Percentiles rank a stretch among this genome's conserved stretches.
phyloP scores from a whole-genome alignment of 2,329 filamentous ascomycete species.

The Teratosphaeria destructans region DNA sequence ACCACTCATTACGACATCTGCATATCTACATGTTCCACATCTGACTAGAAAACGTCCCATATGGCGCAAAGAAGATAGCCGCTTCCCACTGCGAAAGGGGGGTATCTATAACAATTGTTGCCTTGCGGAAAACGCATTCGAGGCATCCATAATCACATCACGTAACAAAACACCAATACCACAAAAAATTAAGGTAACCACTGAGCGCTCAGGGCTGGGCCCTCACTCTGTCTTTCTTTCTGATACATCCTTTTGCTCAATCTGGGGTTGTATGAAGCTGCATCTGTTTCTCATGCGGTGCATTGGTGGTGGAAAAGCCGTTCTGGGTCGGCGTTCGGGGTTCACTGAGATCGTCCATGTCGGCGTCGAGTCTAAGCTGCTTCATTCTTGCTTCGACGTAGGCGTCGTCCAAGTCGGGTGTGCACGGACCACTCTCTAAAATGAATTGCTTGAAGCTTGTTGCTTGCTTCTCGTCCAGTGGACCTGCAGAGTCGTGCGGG shows the following conservation, averaged over 20 bases:
- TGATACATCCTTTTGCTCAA: neutral
- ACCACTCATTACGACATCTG: neutral
- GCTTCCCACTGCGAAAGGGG: neutral
- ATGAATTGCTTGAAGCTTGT: slow-evolving; percentile 21
- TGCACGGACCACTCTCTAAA: slow-evolving; percentile 9
- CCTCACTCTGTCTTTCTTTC: neutral
- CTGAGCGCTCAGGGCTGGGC: neutral
- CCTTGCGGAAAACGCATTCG: neutral
- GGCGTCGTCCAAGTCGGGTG: slow-evolving; percentile 4
- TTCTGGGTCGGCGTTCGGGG: slow-evolving; percentile 14
- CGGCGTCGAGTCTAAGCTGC: slow-evolving; percentile 8
- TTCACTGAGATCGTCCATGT: slow-evolving; percentile 9
- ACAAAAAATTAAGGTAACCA: neutral
- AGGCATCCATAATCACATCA: neutral
- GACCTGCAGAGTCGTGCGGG: neutral
- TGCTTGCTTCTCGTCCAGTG: slow-evolving; percentile 8
- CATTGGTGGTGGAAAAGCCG: neutral
- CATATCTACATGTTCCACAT: neutral
- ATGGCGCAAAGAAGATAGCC: neutral
- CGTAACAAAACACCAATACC: neutral
- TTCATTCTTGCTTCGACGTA: slow-evolving; percentile 7
- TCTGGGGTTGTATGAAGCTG: neutral
- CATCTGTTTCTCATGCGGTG: neutral
- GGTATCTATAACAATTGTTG: neutral
- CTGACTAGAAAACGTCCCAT: neutral